Conservation (phyloP, 164 flowering plant genomes). For the Houttuynia cordata region DNA sequence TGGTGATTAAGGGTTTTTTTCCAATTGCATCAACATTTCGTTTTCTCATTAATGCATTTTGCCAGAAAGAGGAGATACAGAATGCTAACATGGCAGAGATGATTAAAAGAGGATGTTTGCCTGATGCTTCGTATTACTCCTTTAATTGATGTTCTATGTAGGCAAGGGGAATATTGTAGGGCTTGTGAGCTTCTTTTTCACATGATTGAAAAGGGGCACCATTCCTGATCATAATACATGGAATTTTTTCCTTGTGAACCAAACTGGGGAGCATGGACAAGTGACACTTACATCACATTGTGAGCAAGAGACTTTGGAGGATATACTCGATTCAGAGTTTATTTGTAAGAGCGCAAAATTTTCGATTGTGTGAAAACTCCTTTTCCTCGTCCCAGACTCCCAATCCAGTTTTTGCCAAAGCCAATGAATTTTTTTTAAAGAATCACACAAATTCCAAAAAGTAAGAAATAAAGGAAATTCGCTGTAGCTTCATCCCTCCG, state of each 20-base stretch:
- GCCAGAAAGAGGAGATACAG: constrained; percentile 37
- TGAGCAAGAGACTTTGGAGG: neutral
- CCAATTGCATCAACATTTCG: constrained; percentile 53
- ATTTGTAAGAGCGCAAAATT: no score
- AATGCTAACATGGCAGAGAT: constrained; percentile 51
- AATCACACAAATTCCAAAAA: no score
- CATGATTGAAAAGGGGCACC: constrained; percentile 48
- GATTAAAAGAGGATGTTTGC: constrained; percentile 39
- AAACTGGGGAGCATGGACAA: constrained; percentile 2
- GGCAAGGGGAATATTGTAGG: constrained; percentile 29
- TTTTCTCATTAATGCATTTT: constrained; percentile 43
- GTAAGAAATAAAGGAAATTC: no score
- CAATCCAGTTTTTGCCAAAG: no score
- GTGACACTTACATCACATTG: neutral
- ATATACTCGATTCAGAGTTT: no score
- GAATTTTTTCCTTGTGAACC: constrained; percentile 36
- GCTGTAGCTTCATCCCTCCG: no score
- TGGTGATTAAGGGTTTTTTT: constrained; percentile 37
- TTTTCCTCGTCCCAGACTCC: no score
- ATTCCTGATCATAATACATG: constrained; percentile 43
- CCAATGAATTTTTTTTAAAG: no score
- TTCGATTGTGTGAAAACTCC: no score
- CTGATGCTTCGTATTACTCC: constrained; percentile 36
- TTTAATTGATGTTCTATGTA: constrained; percentile 31
- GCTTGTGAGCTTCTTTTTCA: constrained; percentile 27